These are phyloP conservation scores for Lepidium africanum DNA, from an alignment of 345 rosid genomes.

Conservation along the genomic window DNA sequence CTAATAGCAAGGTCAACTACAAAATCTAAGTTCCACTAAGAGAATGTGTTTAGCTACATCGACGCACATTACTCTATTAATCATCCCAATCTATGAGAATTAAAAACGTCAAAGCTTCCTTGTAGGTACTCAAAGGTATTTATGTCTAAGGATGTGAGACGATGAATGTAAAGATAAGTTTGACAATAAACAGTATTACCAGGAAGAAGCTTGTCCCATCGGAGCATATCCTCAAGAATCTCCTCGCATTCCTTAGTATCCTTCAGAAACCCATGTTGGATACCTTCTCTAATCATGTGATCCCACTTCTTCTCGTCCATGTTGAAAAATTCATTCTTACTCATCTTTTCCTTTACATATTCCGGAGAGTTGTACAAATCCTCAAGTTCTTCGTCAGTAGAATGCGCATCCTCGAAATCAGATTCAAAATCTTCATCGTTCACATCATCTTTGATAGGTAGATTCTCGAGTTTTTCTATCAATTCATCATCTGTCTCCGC, in stretches of 20 bases:
- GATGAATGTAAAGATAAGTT: background rate
- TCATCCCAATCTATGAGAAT: background rate
- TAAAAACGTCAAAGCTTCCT: background rate
- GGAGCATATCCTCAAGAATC: slow-evolving; percentile 80
- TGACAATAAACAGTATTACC: slow-evolving; percentile 28
- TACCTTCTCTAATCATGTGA: slow-evolving; percentile 56
- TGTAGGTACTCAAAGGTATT: background rate
- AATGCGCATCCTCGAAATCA: slow-evolving; percentile 54
- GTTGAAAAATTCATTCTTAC: slow-evolving; percentile 54
- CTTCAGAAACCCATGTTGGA: slow-evolving; percentile 47
- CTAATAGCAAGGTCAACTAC: background rate
- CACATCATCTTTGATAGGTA: slow-evolving; percentile 49
- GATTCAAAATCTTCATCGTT: slow-evolving; percentile 61
- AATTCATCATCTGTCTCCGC: slow-evolving; percentile 73
- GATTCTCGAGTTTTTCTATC: slow-evolving; percentile 36
- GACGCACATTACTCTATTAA: background rate
- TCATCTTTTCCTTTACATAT: slow-evolving; percentile 44
- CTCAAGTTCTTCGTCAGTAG: slow-evolving; percentile 72
- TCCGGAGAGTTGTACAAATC: slow-evolving; percentile 59
- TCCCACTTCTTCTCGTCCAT: slow-evolving; percentile 92
- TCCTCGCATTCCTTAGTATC: slow-evolving; percentile 80
- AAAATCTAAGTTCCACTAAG: background rate
- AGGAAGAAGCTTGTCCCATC: slow-evolving; percentile 91
- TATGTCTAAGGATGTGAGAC: background rate
- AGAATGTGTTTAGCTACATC: background rate